Percentiles rank a stretch among this genome's conserved stretches.
Conservation (phyloP, 2,329 filamentous ascomycete species). For the Fusarium xylarioides region DNA sequence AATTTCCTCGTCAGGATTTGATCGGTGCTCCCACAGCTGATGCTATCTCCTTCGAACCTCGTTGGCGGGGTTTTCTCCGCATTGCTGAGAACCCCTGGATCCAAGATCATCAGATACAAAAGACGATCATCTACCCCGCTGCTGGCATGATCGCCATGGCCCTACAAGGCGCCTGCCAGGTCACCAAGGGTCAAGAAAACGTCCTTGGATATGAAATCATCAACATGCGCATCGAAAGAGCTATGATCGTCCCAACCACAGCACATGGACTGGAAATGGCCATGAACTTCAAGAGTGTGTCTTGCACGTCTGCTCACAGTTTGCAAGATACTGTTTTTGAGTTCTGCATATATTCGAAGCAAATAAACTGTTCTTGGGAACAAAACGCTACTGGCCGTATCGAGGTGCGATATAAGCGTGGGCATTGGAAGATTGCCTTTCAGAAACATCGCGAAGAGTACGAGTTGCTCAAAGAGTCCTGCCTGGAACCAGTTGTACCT, state of each 20-base stretch:
- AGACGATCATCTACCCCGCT: constrained; percentile 60
- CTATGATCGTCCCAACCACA: constrained; percentile 60
- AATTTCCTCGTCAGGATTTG: constrained; percentile 59
- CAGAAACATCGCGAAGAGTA: constrained; percentile 35
- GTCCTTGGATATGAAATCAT: constrained; percentile 54
- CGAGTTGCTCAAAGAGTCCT: constrained; percentile 39
- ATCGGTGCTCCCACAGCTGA: constrained; percentile 58
- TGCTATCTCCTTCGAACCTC: constrained; percentile 55
- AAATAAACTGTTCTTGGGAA: constrained; percentile 52
- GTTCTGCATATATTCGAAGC: constrained; percentile 60
- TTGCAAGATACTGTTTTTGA: constrained; percentile 35
- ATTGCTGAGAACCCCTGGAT: constrained; percentile 62
- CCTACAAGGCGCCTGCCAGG: constrained; percentile 56
- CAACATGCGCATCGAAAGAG: constrained; percentile 58
- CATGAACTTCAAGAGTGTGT: constrained; percentile 53
- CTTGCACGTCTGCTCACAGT: not conserved
- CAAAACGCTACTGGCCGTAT: constrained; percentile 53
- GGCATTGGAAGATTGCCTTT: constrained; percentile 31
- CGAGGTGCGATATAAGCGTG: constrained; percentile 40
- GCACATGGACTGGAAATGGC: constrained; percentile 60
- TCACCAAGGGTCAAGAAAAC: constrained; percentile 39
- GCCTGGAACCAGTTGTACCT: constrained; percentile 49
- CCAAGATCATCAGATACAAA: constrained; percentile 60
- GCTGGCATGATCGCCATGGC: constrained; percentile 61
- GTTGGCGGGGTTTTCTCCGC: constrained; percentile 61